Base-by-base conservation (phyloP, 495 filamentous ascomycete genomes). In the Annulohypoxylon maeteangense region DNA sequence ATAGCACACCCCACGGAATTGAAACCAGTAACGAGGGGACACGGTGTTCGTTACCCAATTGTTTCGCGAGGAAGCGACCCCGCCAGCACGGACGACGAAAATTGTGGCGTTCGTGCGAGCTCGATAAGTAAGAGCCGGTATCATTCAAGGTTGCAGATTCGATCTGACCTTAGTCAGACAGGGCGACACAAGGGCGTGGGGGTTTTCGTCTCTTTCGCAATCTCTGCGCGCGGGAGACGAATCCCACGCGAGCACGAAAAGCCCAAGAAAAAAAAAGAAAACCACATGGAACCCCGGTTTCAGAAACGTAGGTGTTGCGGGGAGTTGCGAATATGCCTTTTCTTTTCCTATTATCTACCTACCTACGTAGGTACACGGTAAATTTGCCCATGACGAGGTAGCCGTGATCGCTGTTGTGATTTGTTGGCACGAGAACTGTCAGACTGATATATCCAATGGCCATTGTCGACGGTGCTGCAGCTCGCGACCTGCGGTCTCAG, bases 181-280 rank as follows among this genome's bases (percentile, higher is more conserved):
- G 16, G 27, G 32, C 18, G 31, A 53, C 45, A 56, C 57, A 20
- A 27, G 14, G 62, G 38, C 64, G 69, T 72, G 69, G 69, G 69
- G 69, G 69, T 67, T 64, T 56, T 42, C 27, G 12, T 57, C 36
- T 18, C 50, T 12, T 16, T 34, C 58, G 44, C 3, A 31, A 25
- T 47, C 25, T 64, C 53, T 57, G 48, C 47, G n/a, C 38, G 23
- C 27, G 62, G 50, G 32, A 47, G 45, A 51, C 14, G 51, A 62
- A 44, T 51, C 50, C 60, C 25, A 34, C 23, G 54, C 34, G 34
- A 22, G 34, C 54, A 25, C 38, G n/a, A 58, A 50, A 25, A 54
- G 42, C 40, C 62, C 56, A 42, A 14, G 25, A 44, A 53, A 44
- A 53, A 29, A 60, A 60, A 53, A 20, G 16, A 67, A 60, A 53